A percentile compares a stretch with the other conserved stretches of the same genome.
phyloP scores from a whole-genome alignment of 2,329 filamentous ascomycete species.

The Sarocladium brachiariae region DNA sequence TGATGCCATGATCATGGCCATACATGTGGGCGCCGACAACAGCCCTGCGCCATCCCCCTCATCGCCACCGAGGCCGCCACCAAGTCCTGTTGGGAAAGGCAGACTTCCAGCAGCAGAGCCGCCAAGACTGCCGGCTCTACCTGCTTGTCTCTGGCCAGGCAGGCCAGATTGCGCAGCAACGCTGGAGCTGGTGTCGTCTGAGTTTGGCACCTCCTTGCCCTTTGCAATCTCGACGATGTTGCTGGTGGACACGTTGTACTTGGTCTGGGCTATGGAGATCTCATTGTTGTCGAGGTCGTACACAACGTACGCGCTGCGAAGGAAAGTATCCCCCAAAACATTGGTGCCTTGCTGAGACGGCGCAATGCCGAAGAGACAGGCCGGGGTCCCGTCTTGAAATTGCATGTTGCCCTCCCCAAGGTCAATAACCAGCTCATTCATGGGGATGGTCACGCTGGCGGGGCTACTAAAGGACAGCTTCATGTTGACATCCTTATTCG shows the following conservation, averaged over 20 bases:
- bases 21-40: neutral
- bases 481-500: constrained; percentile 31
- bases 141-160: constrained; percentile 9
- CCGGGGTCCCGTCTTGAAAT: constrained; percentile 43
- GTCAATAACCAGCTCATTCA: constrained; percentile 54
- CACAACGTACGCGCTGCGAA: constrained; percentile 68
- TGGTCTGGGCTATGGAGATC: constrained; percentile 63
- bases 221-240: constrained; percentile 49
- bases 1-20: neutral
- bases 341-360: constrained; percentile 49
- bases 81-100: neutral
- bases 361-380: constrained; percentile 63
- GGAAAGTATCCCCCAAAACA: constrained; percentile 67
- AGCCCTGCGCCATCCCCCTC: constrained; percentile 2
- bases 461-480: constrained; percentile 47
- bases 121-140: neutral
- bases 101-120: neutral
- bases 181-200: constrained; percentile 40
- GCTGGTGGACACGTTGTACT: constrained; percentile 44
- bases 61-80: neutral
- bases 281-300: constrained; percentile 68
- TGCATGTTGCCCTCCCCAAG: constrained; percentile 39
- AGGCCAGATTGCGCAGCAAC: constrained; percentile 43
- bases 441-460: constrained; percentile 43
- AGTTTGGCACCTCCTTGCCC: constrained; percentile 46